Conservation (phyloP, 2,329 filamentous ascomycete species). For the Exophiala sp. region DNA sequence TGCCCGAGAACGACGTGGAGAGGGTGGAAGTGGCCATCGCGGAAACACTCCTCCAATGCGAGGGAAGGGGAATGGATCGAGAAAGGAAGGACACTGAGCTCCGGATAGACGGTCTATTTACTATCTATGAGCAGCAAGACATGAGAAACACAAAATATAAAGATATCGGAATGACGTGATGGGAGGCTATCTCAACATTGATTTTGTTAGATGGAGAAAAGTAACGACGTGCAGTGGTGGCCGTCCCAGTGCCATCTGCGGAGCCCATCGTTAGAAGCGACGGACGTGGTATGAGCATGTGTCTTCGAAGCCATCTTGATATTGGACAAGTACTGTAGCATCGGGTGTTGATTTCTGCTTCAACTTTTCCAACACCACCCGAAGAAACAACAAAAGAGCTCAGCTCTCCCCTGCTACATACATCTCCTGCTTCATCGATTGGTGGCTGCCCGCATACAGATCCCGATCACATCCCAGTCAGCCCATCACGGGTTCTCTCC, state of each 20-base stretch:
- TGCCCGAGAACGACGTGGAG: slow-evolving; percentile 50
- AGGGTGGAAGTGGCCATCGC: slow-evolving; percentile 49
- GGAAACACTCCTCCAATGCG: neutral
- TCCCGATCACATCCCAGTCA: neutral
- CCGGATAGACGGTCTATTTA: no score
- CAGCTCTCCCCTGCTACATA: neutral
- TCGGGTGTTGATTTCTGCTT: neutral
- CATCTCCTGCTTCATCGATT: neutral
- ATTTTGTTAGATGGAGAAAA: no score
- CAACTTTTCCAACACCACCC: neutral
- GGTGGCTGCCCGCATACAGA: neutral
- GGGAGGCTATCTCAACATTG: neutral
- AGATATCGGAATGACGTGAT: neutral
- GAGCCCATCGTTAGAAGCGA: no score
- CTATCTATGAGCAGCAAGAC: neutral
- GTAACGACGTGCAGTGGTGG: no score
- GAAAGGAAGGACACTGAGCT: neutral
- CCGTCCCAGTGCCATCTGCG: no score
- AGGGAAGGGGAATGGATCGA: neutral
- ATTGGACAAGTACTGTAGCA: no score
- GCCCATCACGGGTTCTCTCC: neutral
- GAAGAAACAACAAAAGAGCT: neutral
- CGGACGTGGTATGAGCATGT: no score
- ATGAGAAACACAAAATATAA: neutral
- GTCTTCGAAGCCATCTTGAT: no score